Evolutionary conservation across 1,284 basidiomycete genomes (phyloP).

Genomic region (Stereum hirsutum): DNA sequence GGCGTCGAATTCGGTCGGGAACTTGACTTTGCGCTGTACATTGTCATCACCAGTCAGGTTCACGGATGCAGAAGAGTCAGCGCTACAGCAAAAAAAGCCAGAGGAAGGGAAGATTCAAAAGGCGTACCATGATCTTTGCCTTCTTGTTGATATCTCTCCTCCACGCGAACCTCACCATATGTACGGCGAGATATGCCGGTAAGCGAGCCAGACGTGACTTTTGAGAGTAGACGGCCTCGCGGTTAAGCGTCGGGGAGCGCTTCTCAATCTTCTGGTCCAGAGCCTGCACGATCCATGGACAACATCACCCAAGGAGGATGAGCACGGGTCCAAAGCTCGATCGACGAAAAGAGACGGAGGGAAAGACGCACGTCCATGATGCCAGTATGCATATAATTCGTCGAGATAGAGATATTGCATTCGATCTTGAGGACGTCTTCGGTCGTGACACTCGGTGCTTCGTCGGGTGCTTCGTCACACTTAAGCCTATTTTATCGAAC

Average conservation of each 20-base stretch:
- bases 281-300: conserved; percentile 44
- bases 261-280: conserved; percentile 86
- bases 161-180: conserved; percentile 97
- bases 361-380: conserved; percentile 65
- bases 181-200: conserved; percentile 79
- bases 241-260: conserved; percentile 68
- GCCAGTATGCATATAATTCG: conserved; percentile 87
- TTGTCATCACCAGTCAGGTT: too few relatives aligned
- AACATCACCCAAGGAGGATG: not conserved
- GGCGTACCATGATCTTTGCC: conserved; percentile 79
- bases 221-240: conserved; percentile 81
- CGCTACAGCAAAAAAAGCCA: not conserved
- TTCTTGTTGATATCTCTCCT: conserved; percentile 86
- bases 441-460: conserved; percentile 51
- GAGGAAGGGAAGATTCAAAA: not conserved
- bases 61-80: not conserved
- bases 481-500: conserved; percentile 41
- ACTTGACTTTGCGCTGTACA: conserved; percentile 84
- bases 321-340: not conserved
- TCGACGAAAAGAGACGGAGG: not conserved
- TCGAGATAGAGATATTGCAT: conserved; percentile 83
- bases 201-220: conserved; percentile 78
- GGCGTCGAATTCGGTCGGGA: conserved; percentile 82
- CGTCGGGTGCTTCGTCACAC: conserved; percentile 76
- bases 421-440: conserved; percentile 87